Evolutionary conservation across 1,284 basidiomycete genomes (phyloP).

Genomic region (Paramarasmius palmivorus): DNA sequence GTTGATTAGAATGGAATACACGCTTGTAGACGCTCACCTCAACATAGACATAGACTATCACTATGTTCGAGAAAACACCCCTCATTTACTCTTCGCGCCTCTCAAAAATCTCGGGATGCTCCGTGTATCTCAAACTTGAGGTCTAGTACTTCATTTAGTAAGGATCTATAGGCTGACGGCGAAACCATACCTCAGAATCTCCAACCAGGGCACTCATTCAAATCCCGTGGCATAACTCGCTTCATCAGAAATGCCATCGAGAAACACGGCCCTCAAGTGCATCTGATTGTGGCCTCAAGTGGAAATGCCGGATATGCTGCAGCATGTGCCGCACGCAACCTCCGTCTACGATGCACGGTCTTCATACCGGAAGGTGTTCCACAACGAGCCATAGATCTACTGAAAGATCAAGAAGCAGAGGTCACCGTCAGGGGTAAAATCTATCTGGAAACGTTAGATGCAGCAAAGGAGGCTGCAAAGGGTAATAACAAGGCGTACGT

Average conservation of each 20-base stretch:
- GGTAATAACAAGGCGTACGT: constrained; percentile 49
- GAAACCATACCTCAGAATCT: constrained; percentile 50
- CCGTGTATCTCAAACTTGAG: constrained; percentile 69
- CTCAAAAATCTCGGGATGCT: constrained; percentile 49
- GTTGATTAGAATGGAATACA: no score
- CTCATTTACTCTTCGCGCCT: constrained; percentile 57
- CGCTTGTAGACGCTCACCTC: no score
- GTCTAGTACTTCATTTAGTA: constrained; percentile 31
- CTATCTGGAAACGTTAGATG: constrained; percentile 56
- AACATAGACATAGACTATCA: no score
- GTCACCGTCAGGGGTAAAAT: constrained; percentile 53
- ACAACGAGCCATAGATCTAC: constrained; percentile 45
- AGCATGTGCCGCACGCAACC: constrained; percentile 56
- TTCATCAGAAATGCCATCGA: constrained; percentile 55
- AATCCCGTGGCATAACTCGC: constrained; percentile 68
- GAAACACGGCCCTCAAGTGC: constrained; percentile 49
- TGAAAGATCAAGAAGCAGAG: constrained; percentile 54
- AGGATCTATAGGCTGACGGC: neutral
- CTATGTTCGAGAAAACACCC: constrained; percentile 62
- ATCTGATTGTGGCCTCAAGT: constrained; percentile 68
- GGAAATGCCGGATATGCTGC: constrained; percentile 78
- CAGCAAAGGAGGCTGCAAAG: constrained; percentile 45
- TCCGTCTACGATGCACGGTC: constrained; percentile 62
- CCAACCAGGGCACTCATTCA: constrained; percentile 75
- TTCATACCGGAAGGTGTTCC: constrained; percentile 59